These are phyloP conservation scores for Solanum chacoense DNA, from an alignment of 305 asterid species.

Conservation along the genomic window DNA sequence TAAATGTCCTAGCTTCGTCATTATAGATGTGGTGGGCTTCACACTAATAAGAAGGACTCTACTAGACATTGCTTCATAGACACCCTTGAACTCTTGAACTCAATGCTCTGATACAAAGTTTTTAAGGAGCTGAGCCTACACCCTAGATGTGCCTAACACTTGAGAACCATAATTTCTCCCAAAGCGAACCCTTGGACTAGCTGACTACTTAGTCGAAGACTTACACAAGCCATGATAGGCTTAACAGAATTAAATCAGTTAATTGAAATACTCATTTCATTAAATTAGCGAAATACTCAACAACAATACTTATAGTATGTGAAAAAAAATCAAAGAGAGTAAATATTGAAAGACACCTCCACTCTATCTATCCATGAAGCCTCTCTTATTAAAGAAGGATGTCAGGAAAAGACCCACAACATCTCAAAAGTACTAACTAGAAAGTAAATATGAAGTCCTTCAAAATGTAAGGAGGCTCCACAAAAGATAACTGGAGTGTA, in stretches of 20 bases:
- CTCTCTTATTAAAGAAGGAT: too few relatives aligned
- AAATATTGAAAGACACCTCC: not conserved
- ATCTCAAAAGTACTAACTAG: not conserved
- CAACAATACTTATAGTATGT: not conserved
- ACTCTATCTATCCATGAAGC: not conserved
- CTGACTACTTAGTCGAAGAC: not conserved
- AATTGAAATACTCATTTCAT: not conserved
- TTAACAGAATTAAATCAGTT: too few relatives aligned
- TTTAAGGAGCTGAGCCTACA: not conserved
- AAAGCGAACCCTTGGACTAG: not conserved
- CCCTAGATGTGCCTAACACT: not conserved
- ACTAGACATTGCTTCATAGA: not conserved
- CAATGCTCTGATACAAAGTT: too few relatives aligned
- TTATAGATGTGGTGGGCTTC: not conserved
- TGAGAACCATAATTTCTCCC: not conserved
- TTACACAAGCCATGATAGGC: not conserved
- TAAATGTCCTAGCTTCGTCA: too few relatives aligned
- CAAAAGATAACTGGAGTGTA: too few relatives aligned
- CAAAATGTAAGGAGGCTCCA: not conserved
- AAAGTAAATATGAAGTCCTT: not conserved
- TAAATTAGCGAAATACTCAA: not conserved
- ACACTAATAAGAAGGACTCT: not conserved
- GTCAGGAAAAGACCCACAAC: not conserved
- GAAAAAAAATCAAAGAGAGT: too few relatives aligned
- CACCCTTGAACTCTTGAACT: not conserved